Conservation (phyloP, 805 yeast genomes). For the Isabelozyma heimii region DNA sequence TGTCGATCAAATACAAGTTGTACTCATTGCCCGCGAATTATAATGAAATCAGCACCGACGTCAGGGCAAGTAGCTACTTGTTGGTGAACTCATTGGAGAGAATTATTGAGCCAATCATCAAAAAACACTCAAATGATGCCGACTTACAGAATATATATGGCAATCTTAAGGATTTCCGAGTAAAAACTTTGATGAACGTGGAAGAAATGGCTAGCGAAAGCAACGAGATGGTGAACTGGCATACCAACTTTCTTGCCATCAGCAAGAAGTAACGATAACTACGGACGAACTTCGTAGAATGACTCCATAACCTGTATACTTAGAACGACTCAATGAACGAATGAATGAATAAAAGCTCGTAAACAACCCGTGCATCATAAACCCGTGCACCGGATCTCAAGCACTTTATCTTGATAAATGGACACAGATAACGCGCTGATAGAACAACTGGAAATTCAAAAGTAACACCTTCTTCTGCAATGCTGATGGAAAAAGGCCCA, state of each 20-base stretch:
- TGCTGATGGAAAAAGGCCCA: neutral
- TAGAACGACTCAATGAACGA: neutral
- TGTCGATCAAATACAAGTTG: slow-evolving; percentile 30
- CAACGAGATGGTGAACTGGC: neutral
- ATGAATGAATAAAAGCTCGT: neutral
- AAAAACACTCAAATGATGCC: neutral
- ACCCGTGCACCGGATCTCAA: neutral
- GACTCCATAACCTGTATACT: neutral
- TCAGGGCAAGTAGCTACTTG: slow-evolving; percentile 11
- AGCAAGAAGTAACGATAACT: neutral
- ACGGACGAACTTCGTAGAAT: neutral
- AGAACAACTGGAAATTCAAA: too few species aligned
- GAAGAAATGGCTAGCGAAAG: neutral
- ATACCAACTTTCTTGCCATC: neutral
- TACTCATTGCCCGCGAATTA: slow-evolving; percentile 13
- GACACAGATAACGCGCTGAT: too few species aligned
- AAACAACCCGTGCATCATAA: neutral
- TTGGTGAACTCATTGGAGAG: slow-evolving; percentile 12
- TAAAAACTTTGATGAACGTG: neutral
- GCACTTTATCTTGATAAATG: neutral
- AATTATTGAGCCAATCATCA: neutral
- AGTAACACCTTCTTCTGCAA: too few species aligned
- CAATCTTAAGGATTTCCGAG: neutral
- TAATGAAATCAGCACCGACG: slow-evolving; percentile 1
- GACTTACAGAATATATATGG: neutral